Base-by-base conservation (phyloP, 139 green algal species). In the Picochlorum sp. region DNA sequence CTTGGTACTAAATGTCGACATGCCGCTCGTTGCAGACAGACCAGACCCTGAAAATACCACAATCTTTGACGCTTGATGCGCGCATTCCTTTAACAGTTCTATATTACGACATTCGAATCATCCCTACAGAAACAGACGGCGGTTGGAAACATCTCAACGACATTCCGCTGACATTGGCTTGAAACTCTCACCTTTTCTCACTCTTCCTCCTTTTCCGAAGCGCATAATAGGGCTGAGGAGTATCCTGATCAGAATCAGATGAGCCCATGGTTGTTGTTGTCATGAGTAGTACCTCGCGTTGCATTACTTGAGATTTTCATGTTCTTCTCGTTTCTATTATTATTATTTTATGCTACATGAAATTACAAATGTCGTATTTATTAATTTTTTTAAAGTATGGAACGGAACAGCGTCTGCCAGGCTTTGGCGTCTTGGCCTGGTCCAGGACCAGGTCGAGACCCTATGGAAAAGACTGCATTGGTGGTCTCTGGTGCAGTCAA, bases 1-100 rank as follows among this genome's bases (percentile, higher is more conserved):
- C 15, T 75, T 78, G 0, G 85, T 92, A 64, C 62, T 86, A 73
- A 96, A 96, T 26, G 89, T 96, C 3, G 84, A 92, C 85, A 95
- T 93, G 59, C 89, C 89, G 55, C 85, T 90, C 2, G 75, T 75
- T 13, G 87, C 88, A 4, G 83, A 92, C 14, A 95, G 70, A 4
- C 88, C 88, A 34, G 78, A 89, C n/a, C 88, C 88, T 4, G 80
- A 87, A 71, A 95, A 95, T 1, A 96, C 71, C 2, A 95, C 63
- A 9, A 93, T 71, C 2, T 77, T 80, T 10, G 61, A 57, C 7
- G 20, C 30, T 3, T 8, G 20, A 59, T 11, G 13, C 0, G 51
- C n/a, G 9, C 16, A 26, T 26, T 20, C 16, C 47, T 54, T 54
- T 54, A 54, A 54, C 11, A 54, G 11, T 21, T 54, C 47, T 54